A percentile compares a stretch with the other conserved stretches of the same genome.
These are phyloP conservation scores for Phytophthora pistaciae DNA, from an alignment of 352 stramenopile genomes.

Conservation along the genomic window DNA sequence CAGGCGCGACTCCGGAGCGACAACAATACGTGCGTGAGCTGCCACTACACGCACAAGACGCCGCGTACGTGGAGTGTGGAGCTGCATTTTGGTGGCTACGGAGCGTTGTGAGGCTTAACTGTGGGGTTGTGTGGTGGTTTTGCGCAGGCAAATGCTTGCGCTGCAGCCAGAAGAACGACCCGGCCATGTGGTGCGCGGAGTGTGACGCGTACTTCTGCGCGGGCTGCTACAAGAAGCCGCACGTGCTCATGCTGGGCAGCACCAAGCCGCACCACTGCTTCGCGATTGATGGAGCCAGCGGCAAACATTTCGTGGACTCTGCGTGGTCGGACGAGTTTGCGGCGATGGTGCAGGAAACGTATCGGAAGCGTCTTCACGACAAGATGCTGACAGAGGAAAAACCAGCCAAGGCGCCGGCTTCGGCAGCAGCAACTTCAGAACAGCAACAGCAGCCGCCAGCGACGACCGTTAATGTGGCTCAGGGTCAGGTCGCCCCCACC, in stretches of 20 bases:
- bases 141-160: constrained; percentile 51
- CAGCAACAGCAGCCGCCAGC: constrained; percentile 7
- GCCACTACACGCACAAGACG: constrained; percentile 45
- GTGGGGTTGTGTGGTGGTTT: constrained; percentile 3
- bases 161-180: constrained; percentile 43
- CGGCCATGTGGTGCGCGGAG: constrained; percentile 71
- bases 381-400: constrained; percentile 24
- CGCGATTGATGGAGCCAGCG: constrained; percentile 60
- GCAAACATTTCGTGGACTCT: constrained; percentile 52
- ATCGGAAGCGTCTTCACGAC: constrained; percentile 40
- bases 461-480: constrained; percentile 7
- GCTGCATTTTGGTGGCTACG: neutral
- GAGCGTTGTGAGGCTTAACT: neutral
- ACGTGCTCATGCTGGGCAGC: constrained; percentile 56
- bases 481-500: neutral
- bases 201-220: constrained; percentile 75
- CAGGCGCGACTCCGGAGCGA: constrained; percentile 45
- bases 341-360: constrained; percentile 38
- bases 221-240: constrained; percentile 59
- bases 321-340: constrained; percentile 53
- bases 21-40: constrained; percentile 50
- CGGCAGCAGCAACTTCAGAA: constrained; percentile 10
- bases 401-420: constrained; percentile 15
- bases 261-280: constrained; percentile 58
- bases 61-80: constrained; percentile 33